phyloP scores from a whole-genome alignment of 192 early-diverging fungal species.

The Podila clonocystis region DNA sequence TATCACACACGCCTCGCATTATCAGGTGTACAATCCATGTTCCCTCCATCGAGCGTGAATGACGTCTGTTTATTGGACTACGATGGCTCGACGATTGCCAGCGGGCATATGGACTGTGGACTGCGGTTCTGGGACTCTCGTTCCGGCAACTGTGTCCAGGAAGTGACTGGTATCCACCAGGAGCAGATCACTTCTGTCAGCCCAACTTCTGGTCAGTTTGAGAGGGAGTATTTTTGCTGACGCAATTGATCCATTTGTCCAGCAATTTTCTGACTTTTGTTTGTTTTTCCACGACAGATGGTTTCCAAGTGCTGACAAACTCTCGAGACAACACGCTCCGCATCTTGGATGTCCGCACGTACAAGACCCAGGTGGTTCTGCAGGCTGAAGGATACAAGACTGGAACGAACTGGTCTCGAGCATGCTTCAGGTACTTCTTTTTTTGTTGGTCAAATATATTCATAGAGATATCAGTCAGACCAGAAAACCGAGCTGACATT shows the following conservation, averaged over 20 bases:
- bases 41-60: constrained; percentile 94
- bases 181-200: constrained; percentile 92
- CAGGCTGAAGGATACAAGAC: constrained; percentile 81
- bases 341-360: constrained; percentile 83
- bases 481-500: too few relatives aligned
- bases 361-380: constrained; percentile 72
- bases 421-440: constrained; percentile 65
- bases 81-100: constrained; percentile 78
- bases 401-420: constrained; percentile 90
- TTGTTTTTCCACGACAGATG: constrained; percentile 51
- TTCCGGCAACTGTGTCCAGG: constrained; percentile 81
- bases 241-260: not conserved
- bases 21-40: constrained; percentile 85
- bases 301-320: constrained; percentile 86
- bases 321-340: constrained; percentile 93
- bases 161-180: constrained; percentile 86
- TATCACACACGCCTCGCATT: too few relatives aligned
- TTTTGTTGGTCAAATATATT: too few relatives aligned
- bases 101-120: constrained; percentile 94
- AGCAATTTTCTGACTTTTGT: not conserved
- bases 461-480: too few relatives aligned
- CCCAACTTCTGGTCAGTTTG: constrained; percentile 66
- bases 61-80: constrained; percentile 83
- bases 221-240: not conserved
- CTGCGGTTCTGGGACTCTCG: constrained; percentile 93